Evolutionary conservation across 1,139 yeast species (phyloP).

Genomic region (Casaregolazyma suthepensis): DNA sequence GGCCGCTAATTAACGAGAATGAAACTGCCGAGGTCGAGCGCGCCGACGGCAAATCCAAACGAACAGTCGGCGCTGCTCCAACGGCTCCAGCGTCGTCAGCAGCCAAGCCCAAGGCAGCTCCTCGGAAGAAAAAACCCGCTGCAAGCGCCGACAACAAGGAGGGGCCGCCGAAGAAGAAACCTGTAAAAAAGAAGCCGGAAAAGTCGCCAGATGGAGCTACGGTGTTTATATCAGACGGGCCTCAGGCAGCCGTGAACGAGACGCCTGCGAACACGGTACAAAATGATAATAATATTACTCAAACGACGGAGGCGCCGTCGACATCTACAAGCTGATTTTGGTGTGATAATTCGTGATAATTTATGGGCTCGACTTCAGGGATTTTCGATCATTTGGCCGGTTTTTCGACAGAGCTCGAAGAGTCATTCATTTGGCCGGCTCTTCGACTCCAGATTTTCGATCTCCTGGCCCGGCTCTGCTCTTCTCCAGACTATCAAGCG

Average conservation of each 20-base stretch:
- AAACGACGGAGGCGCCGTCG: background rate
- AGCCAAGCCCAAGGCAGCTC: conserved; percentile 12
- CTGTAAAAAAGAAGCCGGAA: conserved; percentile 3
- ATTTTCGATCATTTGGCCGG: too few relatives aligned
- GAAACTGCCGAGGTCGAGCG: conserved; percentile 34
- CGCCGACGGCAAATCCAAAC: conserved; percentile 38
- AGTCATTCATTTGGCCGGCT: too few relatives aligned
- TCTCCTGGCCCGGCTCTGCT: too few relatives aligned
- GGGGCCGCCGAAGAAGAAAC: conserved; percentile 10
- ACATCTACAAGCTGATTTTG: background rate
- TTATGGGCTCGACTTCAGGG: too few relatives aligned
- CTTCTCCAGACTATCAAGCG: conserved; percentile 2
- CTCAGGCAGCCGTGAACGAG: conserved; percentile 2
- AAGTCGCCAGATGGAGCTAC: conserved; percentile 1
- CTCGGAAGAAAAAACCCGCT: conserved; percentile 9
- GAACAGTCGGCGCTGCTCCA: conserved; percentile 18
- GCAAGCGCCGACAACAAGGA: conserved; percentile 14
- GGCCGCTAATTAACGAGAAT: conserved; percentile 76
- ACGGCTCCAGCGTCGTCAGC: conserved; percentile 5
- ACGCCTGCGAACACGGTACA: conserved; percentile 3
- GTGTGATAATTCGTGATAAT: too few relatives aligned
- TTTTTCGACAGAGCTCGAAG: too few relatives aligned
- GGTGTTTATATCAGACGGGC: background rate
- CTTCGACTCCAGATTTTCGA: too few relatives aligned
- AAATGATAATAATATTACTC: background rate